Evolutionary conservation across 2,329 filamentous ascomycete species (phyloP).

Genomic region (Aspergillus hortae): DNA sequence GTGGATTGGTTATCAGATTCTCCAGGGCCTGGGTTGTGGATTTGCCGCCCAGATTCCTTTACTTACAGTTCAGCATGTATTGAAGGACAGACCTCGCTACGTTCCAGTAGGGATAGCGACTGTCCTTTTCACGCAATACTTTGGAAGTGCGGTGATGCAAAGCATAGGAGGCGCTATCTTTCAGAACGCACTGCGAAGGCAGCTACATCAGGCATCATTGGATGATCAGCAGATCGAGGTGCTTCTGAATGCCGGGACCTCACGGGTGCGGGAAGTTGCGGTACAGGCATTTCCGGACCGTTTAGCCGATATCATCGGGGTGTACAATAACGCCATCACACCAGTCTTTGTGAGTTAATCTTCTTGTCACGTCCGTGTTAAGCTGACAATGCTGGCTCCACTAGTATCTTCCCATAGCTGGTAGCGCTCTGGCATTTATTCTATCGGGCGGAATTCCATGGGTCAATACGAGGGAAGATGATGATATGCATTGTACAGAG

Average conservation of each 20-base stretch:
- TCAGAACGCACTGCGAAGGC: constrained; percentile 2
- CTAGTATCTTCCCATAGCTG: too few relatives aligned
- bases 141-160: constrained; percentile 12
- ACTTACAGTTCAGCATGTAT: constrained; percentile 5
- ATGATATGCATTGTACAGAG: too few relatives aligned
- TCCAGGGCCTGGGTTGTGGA: constrained; percentile 7
- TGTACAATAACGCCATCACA: constrained; percentile 8
- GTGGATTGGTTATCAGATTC: constrained; percentile 6
- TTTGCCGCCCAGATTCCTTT: constrained; percentile 6
- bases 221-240: constrained; percentile 3
- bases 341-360: constrained; percentile 11
- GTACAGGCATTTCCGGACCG: constrained; percentile 4
- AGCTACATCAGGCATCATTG: constrained; percentile 6
- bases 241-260: constrained; percentile 5
- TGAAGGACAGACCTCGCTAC: constrained; percentile 4
- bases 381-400: too few relatives aligned
- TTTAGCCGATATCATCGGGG: not conserved
- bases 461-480: too few relatives aligned
- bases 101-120: constrained; percentile 8
- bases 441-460: too few relatives aligned
- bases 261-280: constrained; percentile 1
- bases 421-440: too few relatives aligned
- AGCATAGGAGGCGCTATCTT: constrained; percentile 9
- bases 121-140: constrained; percentile 11
- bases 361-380: too few relatives aligned